Percentiles rank a stretch among this genome's conserved stretches.
Conservation (phyloP, 2,329 filamentous ascomycete species). For the Diaporthe aspalathi region DNA sequence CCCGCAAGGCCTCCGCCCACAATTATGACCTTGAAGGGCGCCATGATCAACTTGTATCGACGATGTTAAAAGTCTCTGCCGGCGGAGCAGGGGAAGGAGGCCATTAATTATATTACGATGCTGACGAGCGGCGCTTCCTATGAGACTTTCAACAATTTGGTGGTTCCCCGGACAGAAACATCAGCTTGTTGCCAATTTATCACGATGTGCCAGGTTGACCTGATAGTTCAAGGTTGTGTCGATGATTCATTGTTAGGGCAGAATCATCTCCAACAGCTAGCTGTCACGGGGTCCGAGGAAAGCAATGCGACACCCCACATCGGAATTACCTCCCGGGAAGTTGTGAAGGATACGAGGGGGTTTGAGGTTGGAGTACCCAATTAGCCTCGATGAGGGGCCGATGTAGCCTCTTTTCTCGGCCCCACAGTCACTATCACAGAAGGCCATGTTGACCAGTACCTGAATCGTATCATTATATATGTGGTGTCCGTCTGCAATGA, state of each 20-base stretch:
- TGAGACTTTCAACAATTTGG: background rate
- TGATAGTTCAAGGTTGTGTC: too few relatives aligned
- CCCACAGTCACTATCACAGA: background rate
- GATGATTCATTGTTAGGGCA: background rate
- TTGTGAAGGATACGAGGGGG: background rate
- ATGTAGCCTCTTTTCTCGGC: background rate
- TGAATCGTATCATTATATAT: too few relatives aligned
- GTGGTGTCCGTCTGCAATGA: too few relatives aligned
- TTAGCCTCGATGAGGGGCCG: background rate
- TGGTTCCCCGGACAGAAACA: background rate
- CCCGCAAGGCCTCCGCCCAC: background rate
- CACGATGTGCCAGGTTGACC: too few relatives aligned
- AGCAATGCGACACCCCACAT: background rate
- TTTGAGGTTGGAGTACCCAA: background rate
- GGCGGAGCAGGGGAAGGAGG: background rate
- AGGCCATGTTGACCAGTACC: background rate
- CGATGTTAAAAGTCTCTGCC: background rate
- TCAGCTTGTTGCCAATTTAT: too few relatives aligned
- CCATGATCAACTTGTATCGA: background rate
- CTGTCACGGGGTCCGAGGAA: background rate
- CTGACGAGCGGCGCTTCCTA: rapidly evolving
- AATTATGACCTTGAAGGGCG: background rate
- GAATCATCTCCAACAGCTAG: background rate
- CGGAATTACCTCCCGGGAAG: background rate
- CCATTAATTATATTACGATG: background rate